Evolutionary conservation across 176 grass and related monocot species (phyloP).

Genomic region (Avena atlantica): DNA sequence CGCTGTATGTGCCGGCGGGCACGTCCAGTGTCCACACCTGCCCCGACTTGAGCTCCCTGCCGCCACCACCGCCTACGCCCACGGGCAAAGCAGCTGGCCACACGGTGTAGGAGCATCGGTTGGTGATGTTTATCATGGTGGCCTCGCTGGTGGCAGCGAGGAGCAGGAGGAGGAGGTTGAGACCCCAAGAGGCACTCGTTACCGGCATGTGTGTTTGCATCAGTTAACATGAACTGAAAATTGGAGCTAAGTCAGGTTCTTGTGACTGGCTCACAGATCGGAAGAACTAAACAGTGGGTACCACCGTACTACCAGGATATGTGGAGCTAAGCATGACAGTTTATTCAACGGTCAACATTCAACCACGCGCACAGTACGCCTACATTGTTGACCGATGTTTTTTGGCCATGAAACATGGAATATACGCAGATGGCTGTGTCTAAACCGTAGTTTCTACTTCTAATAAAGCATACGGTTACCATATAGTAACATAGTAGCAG

Average conservation of each 20-base stretch:
- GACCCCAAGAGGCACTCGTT: neutral
- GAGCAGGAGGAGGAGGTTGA: neutral
- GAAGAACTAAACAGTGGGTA: neutral
- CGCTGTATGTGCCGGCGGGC: neutral
- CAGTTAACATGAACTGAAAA: neutral
- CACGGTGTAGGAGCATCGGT: neutral
- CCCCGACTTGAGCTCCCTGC: neutral
- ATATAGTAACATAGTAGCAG: too few relatives aligned
- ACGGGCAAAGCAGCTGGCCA: neutral
- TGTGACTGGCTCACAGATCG: neutral
- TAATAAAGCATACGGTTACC: too few relatives aligned
- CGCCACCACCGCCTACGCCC: neutral
- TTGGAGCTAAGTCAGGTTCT: neutral
- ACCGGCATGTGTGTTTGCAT: neutral
- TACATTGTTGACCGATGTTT: too few relatives aligned
- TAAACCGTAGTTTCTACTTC: too few relatives aligned
- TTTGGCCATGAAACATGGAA: too few relatives aligned
- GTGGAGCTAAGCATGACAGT: neutral
- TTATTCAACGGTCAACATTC: neutral
- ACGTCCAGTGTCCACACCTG: neutral
- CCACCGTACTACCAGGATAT: neutral
- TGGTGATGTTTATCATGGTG: neutral
- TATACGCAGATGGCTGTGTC: too few relatives aligned
- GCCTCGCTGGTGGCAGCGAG: neutral
- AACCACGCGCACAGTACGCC: neutral